These are phyloP conservation scores for Groenewaldozyma auringiensis DNA, from an alignment of 1,139 yeast species.

Conservation along the genomic window DNA sequence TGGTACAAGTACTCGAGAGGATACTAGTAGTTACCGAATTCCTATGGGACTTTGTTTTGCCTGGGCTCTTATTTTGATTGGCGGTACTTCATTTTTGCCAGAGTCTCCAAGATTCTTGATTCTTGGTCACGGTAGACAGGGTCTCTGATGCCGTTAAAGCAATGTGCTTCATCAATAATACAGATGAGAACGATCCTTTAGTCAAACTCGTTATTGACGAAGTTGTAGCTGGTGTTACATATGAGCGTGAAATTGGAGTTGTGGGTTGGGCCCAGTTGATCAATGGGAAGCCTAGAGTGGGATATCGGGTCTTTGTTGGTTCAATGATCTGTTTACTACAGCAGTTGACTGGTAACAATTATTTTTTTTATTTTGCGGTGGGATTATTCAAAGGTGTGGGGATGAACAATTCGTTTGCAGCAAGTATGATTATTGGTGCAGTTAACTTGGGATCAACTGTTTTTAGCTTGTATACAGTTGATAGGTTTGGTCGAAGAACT, in stretches of 20 bases:
- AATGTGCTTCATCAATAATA: slow-evolving; percentile 47
- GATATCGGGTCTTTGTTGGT: slow-evolving; percentile 60
- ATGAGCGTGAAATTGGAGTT: slow-evolving; percentile 47
- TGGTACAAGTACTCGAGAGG: slow-evolving; percentile 47
- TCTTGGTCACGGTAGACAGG: slow-evolving; percentile 15
- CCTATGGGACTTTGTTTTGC: slow-evolving; percentile 46
- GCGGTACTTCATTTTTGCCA: slow-evolving; percentile 62
- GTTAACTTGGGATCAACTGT: slow-evolving; percentile 74
- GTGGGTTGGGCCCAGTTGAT: slow-evolving; percentile 64
- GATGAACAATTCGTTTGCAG: slow-evolving; percentile 53
- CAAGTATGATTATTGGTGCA: slow-evolving; percentile 71
- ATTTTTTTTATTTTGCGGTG: slow-evolving; percentile 73
- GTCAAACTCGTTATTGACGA: background rate
- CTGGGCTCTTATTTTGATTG: slow-evolving; percentile 37
- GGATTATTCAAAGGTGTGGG: slow-evolving; percentile 73
- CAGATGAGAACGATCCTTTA: background rate
- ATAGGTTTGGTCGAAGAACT: slow-evolving; percentile 61
- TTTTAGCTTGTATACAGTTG: slow-evolving; percentile 58
- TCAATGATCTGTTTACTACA: slow-evolving; percentile 34
- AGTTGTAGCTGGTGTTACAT: background rate
- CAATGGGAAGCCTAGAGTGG: slow-evolving; percentile 58
- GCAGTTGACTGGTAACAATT: background rate
- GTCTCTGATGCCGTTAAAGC: slow-evolving; percentile 26
- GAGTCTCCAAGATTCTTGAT: slow-evolving; percentile 73
- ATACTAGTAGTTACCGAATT: slow-evolving; percentile 59